A percentile compares a stretch with the other conserved stretches of the same genome.
Conservation (phyloP, 2,329 filamentous ascomycete genomes). For the Aspergillus carbonarius region DNA sequence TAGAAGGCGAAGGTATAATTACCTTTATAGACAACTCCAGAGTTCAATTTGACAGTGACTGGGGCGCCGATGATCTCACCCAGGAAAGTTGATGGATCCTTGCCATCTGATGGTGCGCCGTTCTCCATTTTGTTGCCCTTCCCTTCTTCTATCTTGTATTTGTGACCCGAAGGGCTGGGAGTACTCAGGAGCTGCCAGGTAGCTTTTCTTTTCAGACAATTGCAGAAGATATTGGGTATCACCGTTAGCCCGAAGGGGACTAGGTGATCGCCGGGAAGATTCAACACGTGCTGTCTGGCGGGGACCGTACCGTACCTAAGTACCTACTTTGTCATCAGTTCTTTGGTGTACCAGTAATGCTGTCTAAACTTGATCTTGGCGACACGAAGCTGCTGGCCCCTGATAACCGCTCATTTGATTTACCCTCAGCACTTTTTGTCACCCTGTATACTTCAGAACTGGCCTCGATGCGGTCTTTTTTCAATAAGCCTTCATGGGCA, state of each 20-base stretch:
- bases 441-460: background rate
- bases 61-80: slow-evolving; percentile 91
- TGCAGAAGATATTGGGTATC: background rate
- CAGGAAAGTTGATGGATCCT: slow-evolving; percentile 90
- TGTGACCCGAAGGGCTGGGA: background rate
- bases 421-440: background rate
- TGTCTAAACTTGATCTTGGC: background rate
- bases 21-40: slow-evolving; percentile 98
- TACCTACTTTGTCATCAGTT: background rate
- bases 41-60: slow-evolving; percentile 96
- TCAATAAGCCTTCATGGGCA: slow-evolving; percentile 57
- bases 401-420: background rate
- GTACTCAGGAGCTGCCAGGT: background rate
- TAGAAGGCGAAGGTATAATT: slow-evolving; percentile 2
- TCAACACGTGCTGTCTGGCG: background rate
- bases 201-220: background rate
- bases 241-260: background rate
- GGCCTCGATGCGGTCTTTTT: slow-evolving; percentile 48
- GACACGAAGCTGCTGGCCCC: background rate
- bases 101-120: slow-evolving; percentile 67
- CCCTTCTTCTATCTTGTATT: background rate
- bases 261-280: background rate
- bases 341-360: background rate
- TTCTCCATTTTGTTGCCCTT: slow-evolving; percentile 67
- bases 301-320: background rate